Evolutionary conservation across 352 stramenopile species (phyloP).

Genomic region (Globisporangium middletonii): DNA sequence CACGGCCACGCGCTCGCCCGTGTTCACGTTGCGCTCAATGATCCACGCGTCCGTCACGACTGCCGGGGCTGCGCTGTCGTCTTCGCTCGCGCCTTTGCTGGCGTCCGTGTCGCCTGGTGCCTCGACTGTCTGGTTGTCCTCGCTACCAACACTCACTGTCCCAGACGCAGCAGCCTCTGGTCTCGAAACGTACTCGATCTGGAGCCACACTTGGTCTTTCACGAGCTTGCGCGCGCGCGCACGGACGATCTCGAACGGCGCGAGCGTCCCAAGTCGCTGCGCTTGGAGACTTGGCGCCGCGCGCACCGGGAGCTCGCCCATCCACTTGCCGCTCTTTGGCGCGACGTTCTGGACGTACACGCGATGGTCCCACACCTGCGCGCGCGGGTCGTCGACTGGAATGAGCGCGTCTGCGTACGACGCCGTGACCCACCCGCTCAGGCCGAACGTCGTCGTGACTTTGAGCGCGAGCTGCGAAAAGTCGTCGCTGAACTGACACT

Average conservation of each 20-base stretch:
- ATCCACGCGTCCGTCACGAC: slow-evolving; percentile 44
- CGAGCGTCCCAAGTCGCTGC: slow-evolving; percentile 37
- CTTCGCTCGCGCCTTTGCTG: slow-evolving; percentile 5
- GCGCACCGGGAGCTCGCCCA: slow-evolving; percentile 55
- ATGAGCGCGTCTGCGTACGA: slow-evolving; percentile 46
- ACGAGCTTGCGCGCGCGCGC: slow-evolving; percentile 62
- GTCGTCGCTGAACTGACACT: slow-evolving; percentile 64
- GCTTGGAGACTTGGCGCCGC: slow-evolving; percentile 59
- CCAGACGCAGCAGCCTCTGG: slow-evolving; percentile 1
- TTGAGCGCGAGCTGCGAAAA: slow-evolving; percentile 66
- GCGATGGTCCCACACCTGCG: slow-evolving; percentile 21
- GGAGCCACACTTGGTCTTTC: slow-evolving; percentile 71
- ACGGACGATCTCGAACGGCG: slow-evolving; percentile 48
- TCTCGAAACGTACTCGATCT: slow-evolving; percentile 17
- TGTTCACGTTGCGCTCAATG: slow-evolving; percentile 72
- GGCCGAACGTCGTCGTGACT: slow-evolving; percentile 51
- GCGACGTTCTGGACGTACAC: slow-evolving; percentile 72
- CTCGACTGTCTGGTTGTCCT: slow-evolving; percentile 6
- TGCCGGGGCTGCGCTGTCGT: slow-evolving; percentile 5
- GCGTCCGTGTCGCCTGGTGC: too few species aligned
- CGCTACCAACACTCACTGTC: not conserved
- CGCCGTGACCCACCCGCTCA: slow-evolving; percentile 61
- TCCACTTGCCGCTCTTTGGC: slow-evolving; percentile 41
- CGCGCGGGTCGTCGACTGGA: slow-evolving; percentile 48
- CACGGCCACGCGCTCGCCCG: slow-evolving; percentile 50